Conservation (phyloP, 768 basidiomycete species). For the Royoungia palumana region DNA sequence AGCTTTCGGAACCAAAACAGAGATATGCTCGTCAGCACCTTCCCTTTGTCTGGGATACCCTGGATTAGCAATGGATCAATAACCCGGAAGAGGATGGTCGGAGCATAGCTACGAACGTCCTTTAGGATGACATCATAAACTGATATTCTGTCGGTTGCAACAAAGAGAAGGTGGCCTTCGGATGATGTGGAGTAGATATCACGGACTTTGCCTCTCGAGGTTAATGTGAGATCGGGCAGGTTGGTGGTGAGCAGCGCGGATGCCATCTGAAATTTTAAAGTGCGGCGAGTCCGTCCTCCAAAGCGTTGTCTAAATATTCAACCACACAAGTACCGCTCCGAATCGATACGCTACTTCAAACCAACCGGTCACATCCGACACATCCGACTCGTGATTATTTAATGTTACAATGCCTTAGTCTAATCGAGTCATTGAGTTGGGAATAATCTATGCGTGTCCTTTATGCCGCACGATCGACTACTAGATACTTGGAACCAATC, state of each 20-base stretch:
- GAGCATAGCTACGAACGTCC: slow-evolving; percentile 59
- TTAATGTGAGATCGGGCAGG: slow-evolving; percentile 58
- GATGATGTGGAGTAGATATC: slow-evolving; percentile 85
- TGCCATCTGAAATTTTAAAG: slow-evolving; percentile 27
- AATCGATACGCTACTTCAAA: slow-evolving; percentile 7
- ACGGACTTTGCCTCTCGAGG: slow-evolving; percentile 93
- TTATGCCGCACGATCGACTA: neutral
- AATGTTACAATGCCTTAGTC: slow-evolving; percentile 18
- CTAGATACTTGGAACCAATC: slow-evolving; percentile 52
- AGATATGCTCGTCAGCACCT: slow-evolving; percentile 84
- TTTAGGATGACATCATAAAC: slow-evolving; percentile 94
- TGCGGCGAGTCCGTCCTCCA: too few species aligned
- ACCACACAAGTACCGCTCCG: slow-evolving; percentile 10
- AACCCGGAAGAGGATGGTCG: neutral
- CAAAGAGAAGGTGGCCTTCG: slow-evolving; percentile 76
- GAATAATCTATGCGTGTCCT: slow-evolving; percentile 14
- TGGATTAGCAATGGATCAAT: slow-evolving; percentile 29
- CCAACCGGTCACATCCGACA: slow-evolving; percentile 10
- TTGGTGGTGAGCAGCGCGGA: slow-evolving; percentile 51
- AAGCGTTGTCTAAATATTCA: slow-evolving; percentile 1
- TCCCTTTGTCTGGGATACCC: slow-evolving; percentile 95
- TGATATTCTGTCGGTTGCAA: slow-evolving; percentile 93
- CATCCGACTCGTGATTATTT: neutral
- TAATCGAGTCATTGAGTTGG: slow-evolving; percentile 3
- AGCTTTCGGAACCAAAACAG: slow-evolving; percentile 95